Base-by-base conservation (phyloP, 2,329 filamentous ascomycete genomes). In the Phyllosticta capitalensis region DNA sequence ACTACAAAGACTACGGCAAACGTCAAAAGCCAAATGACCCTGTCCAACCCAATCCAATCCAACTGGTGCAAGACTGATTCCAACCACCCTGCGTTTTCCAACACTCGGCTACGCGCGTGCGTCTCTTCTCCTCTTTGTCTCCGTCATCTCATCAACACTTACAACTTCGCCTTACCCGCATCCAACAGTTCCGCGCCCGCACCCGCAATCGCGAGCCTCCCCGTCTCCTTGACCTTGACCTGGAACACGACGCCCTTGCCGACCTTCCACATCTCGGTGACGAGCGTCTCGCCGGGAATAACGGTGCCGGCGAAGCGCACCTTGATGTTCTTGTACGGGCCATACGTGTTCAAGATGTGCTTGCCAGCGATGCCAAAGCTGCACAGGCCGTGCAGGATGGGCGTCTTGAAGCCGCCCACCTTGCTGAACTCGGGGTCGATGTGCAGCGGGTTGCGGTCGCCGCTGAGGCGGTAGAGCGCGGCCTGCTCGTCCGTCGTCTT, bases 371-470 rank as follows among this genome's bases (percentile, higher is more conserved):
- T 84, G 66, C 94, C 94, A 69, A 99, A 92, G 72, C 86, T 94
- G 82, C 91, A 96, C 45, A 99, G 84, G n/a, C 94, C 94, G 78
- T 99, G 94, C 58, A 99, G 80, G 71, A 99, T 99, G 12, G 94
- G 94, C 26, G 80, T 84, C 77, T 94, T 88, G 84, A 99, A 99
- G 61, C 94, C 94, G 61, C 92, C 94, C 67, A 95, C 86, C 79
- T 94, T 94, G 77, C 90, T 90, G 75, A 99, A 97, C 55, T 85
- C 83, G 1, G 94, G 94, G 74, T 99, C 94, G 63, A 99, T 88
- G 78, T 99, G 94, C 1, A 99, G 85, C 14, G 94, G 94, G 79
- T 99, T 97, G 71, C 92, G 87, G 76, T 99, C 94, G 55, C 94
- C 94, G 67, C 89, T 94, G 58, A 99, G 80, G 48, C 94, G 86